These are phyloP conservation scores for Aciculosporium take DNA, from an alignment of 2,329 filamentous ascomycete genomes.

Conservation along the genomic window DNA sequence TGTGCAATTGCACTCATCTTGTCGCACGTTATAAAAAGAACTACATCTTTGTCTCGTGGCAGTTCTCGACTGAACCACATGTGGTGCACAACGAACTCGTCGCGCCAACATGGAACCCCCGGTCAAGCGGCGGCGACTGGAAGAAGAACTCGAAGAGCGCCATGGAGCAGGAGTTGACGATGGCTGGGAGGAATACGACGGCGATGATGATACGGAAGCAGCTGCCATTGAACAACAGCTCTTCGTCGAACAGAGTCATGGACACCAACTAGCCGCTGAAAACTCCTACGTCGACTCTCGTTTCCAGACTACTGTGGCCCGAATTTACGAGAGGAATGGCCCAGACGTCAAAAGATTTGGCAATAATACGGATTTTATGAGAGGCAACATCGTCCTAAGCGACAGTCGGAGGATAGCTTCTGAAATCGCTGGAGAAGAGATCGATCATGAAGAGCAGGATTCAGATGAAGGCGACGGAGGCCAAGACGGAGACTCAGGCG, in stretches of 20 bases:
- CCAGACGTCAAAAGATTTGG: conserved; percentile 70
- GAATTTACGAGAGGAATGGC: conserved; percentile 79
- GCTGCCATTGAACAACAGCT: conserved; percentile 33
- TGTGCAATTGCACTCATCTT: neutral
- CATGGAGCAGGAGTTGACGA: conserved; percentile 1
- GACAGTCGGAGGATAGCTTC: conserved; percentile 63
- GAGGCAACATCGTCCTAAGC: conserved; percentile 72
- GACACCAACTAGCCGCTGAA: conserved; percentile 44
- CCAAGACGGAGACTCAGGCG: conserved; percentile 11
- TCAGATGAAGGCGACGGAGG: conserved; percentile 10
- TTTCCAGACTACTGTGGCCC: conserved; percentile 72
- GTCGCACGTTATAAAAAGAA: neutral
- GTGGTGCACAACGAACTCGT: neutral
- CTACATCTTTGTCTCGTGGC: neutral
- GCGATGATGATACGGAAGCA: conserved; percentile 32
- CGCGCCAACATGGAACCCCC: conserved; percentile 38
- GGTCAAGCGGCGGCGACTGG: conserved; percentile 46
- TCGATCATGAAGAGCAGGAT: neutral
- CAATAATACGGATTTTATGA: conserved; percentile 78
- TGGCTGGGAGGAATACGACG: conserved; percentile 9
- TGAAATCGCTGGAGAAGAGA: conserved; percentile 13
- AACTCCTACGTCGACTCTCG: conserved; percentile 53
- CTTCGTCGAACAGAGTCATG: conserved; percentile 33
- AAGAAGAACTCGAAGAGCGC: conserved; percentile 21
- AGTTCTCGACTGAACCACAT: conserved; percentile 3